Percentiles rank a stretch among this genome's conserved stretches.
Conservation (phyloP, 1,284 basidiomycete genomes). For the Prillingera fragicola region DNA sequence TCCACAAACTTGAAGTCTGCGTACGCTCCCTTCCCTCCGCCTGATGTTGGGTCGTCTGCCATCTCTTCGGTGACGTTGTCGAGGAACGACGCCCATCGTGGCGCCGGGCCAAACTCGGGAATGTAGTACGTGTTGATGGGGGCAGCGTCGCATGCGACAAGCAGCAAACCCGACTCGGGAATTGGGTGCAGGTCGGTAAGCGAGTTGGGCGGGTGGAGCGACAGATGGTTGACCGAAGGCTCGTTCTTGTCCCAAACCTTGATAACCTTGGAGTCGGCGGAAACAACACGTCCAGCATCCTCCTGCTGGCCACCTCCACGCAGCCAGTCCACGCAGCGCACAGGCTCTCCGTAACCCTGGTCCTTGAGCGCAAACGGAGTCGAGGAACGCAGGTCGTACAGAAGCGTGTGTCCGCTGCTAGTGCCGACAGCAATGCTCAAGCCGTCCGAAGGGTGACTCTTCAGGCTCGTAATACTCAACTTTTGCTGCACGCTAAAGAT, state of each 20-base stretch:
- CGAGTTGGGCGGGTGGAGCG: slow-evolving; percentile 82
- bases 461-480: slow-evolving; percentile 75
- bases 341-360: slow-evolving; percentile 91
- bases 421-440: slow-evolving; percentile 92
- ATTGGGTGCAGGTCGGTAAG: slow-evolving; percentile 85
- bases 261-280: slow-evolving; percentile 87
- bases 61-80: slow-evolving; percentile 98
- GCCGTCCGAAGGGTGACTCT: slow-evolving; percentile 73
- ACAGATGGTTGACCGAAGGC: slow-evolving; percentile 84
- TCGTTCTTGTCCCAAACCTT: slow-evolving; percentile 88
- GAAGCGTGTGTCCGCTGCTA: slow-evolving; percentile 83
- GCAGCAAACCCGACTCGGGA: slow-evolving; percentile 73
- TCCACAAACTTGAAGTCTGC: slow-evolving; percentile 98
- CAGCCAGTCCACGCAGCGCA: slow-evolving; percentile 84
- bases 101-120: slow-evolving; percentile 92
- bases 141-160: slow-evolving; percentile 88
- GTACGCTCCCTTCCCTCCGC: slow-evolving; percentile 57
- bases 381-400: slow-evolving; percentile 88
- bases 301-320: slow-evolving; percentile 85
- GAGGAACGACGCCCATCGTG: slow-evolving; percentile 93
- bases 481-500: slow-evolving; percentile 33
- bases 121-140: slow-evolving; percentile 89
- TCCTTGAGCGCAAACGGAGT: slow-evolving; percentile 85
- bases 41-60: slow-evolving; percentile 67
- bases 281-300: slow-evolving; percentile 65